Conservation (phyloP, 371 early-diverging fungal species). For the Mucor racemosus region DNA sequence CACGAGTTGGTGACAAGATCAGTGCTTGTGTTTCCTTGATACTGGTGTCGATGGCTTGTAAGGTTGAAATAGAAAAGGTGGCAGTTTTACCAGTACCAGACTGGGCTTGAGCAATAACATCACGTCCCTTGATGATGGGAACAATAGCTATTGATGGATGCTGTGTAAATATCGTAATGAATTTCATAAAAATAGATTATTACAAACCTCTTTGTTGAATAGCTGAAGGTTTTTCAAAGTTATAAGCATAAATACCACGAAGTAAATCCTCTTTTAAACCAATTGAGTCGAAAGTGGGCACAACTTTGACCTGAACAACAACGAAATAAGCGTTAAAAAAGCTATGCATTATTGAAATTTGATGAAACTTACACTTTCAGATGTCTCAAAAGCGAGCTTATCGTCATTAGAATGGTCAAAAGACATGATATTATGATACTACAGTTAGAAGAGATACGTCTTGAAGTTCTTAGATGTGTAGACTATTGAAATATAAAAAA, state of each 20-base stretch:
- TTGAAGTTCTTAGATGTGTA: neutral
- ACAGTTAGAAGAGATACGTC: neutral
- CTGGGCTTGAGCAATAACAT: slow-evolving; percentile 99
- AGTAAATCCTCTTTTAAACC: slow-evolving; percentile 93
- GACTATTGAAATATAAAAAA: neutral
- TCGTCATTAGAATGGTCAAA: slow-evolving; percentile 61
- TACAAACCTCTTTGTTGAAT: slow-evolving; percentile 89
- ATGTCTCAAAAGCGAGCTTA: slow-evolving; percentile 68
- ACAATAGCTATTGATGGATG: slow-evolving; percentile 72
- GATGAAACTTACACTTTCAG: slow-evolving; percentile 60
- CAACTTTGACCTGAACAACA: slow-evolving; percentile 61
- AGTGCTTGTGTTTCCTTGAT: slow-evolving; percentile 94
- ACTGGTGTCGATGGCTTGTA: slow-evolving; percentile 91
- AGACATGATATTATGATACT: slow-evolving; percentile 30
- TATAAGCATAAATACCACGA: slow-evolving; percentile 97
- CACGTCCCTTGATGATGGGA: slow-evolving; percentile 91
- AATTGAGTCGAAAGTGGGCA: slow-evolving; percentile 92
- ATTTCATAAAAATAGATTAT: neutral
- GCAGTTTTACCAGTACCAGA: slow-evolving; percentile 99
- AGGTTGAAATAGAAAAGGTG: slow-evolving; percentile 97
- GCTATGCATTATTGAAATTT: neutral
- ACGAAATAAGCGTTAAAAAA: neutral
- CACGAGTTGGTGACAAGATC: slow-evolving; percentile 98
- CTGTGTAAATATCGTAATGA: neutral
- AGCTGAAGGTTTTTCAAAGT: slow-evolving; percentile 92